Percentiles rank a stretch among this genome's conserved stretches.
Conservation (phyloP, 345 rosid genomes). For the Sisymbrium altissimum region DNA sequence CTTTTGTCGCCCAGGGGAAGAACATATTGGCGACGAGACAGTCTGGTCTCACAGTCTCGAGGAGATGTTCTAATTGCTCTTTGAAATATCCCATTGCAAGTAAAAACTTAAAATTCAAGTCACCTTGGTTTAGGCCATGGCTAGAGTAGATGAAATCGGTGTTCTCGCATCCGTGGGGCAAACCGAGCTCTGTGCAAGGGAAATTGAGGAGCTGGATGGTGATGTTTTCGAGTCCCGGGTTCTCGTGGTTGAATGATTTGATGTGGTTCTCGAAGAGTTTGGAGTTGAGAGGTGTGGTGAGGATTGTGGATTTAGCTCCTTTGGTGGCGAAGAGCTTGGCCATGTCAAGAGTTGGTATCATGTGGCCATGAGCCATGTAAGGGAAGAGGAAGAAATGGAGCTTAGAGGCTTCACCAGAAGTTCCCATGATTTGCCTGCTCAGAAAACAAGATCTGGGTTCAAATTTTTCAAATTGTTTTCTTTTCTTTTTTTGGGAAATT, state of each 20-base stretch:
- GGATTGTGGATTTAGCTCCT: constrained; percentile 41
- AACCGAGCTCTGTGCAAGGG: constrained; percentile 42
- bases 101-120: constrained; percentile 22
- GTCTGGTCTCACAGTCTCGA: constrained; percentile 40
- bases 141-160: constrained; percentile 21
- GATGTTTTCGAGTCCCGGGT: constrained; percentile 27
- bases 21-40: constrained; percentile 58
- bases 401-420: background rate
- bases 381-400: constrained; percentile 47
- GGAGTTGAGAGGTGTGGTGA: constrained; percentile 48
- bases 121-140: background rate
- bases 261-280: constrained; percentile 30
- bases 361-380: constrained; percentile 57
- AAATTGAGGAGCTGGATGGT: constrained; percentile 35
- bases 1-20: constrained; percentile 56
- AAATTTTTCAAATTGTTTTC: background rate
- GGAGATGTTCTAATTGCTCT: constrained; percentile 42
- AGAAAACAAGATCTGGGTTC: constrained; percentile 15
- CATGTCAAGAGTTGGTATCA: constrained; percentile 52
- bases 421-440: constrained; percentile 26
- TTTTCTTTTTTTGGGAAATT: background rate
- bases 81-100: constrained; percentile 35
- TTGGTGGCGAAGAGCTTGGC: constrained; percentile 46
- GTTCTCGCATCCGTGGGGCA: constrained; percentile 49
- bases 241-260: constrained; percentile 23